phyloP scores from a whole-genome alignment of 129 eudicot genomes.

The carrot (Daucus carota) region DNA sequence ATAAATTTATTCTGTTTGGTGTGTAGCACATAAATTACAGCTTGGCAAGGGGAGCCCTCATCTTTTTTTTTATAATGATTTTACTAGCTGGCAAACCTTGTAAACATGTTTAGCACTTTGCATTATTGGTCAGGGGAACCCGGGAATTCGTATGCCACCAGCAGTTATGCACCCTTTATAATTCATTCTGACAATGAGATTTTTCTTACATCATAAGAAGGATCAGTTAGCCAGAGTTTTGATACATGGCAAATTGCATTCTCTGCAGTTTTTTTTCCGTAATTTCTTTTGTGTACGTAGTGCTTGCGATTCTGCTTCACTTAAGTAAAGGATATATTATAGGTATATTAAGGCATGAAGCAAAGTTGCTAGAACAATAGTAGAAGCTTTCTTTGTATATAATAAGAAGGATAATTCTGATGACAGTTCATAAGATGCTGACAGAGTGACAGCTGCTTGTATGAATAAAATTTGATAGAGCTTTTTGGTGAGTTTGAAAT shows the following conservation, averaged over 20 bases:
- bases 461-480: too few species aligned
- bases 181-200: slow-evolving; percentile 65
- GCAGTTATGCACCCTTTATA: slow-evolving; percentile 93
- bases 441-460: too few species aligned
- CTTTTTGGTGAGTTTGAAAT: too few species aligned
- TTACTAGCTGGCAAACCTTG: slow-evolving; percentile 15
- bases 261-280: not conserved
- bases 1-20: slow-evolving; percentile 56
- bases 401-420: too few species aligned
- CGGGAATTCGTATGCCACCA: slow-evolving; percentile 74
- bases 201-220: slow-evolving; percentile 78
- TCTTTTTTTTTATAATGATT: not conserved
- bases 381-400: too few species aligned
- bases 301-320: too few species aligned
- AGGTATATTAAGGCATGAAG: too few species aligned
- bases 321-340: too few species aligned
- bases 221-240: slow-evolving; percentile 63
- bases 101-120: slow-evolving; percentile 38
- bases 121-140: slow-evolving; percentile 57
- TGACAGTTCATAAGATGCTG: too few species aligned
- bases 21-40: slow-evolving; percentile 97
- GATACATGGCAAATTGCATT: slow-evolving; percentile 57
- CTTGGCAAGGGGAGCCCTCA: slow-evolving; percentile 22
- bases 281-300: slow-evolving; percentile 71
- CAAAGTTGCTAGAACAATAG: too few species aligned